Evolutionary conservation across 148 eudicot genomes (phyloP), one percentile per base, ranked within the genome.

Genomic region (Nepenthes gracilis): DNA sequence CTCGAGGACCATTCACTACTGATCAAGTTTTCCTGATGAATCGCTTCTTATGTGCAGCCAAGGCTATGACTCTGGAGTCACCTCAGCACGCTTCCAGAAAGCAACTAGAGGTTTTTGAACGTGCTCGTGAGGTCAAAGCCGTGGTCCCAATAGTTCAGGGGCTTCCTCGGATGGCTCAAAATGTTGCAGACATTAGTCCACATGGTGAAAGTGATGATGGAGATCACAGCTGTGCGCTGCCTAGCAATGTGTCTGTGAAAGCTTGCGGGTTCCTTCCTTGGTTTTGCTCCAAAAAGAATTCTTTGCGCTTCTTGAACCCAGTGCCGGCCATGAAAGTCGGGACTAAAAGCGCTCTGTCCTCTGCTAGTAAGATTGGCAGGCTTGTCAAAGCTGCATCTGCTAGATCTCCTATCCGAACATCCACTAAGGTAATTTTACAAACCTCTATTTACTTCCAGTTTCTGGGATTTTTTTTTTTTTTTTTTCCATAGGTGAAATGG

Each of bases 261-360:
- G 67, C 68, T 63, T 79, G 84, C 62, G 85, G 85, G 9, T 77
- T 90, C 35, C 78, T 90, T 64, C 90, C 97, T 60, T 78, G 86
- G 68, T 78, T 86, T 62, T 84, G 88, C 72, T 73, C 85, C 11
- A 49, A n/a, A 49, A 90, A 84, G 80, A 84, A 77, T 67, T 75
- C 94, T 36, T 74, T 86, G 77, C 71, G 84, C 43, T 71, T 84
- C 1, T 60, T 80, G 2, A 84, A 84, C 79, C 95, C 86, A 13
- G 59, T 87, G 14, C 88, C 91, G 0, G 72, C 71, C 13, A 70
- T 78, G 75, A 86, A 82, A 73, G 55, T 23, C 10, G 66, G 71
- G 56, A 68, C 78, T 11, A 82, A 64, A 8, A 53, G 77, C 54
- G 81, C 77, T 6, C 33, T 68, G 12, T 55, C 80, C 15, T 66